phyloP scores from a whole-genome alignment of 257 asterid species.

The Fraxinus quadrangulata region DNA sequence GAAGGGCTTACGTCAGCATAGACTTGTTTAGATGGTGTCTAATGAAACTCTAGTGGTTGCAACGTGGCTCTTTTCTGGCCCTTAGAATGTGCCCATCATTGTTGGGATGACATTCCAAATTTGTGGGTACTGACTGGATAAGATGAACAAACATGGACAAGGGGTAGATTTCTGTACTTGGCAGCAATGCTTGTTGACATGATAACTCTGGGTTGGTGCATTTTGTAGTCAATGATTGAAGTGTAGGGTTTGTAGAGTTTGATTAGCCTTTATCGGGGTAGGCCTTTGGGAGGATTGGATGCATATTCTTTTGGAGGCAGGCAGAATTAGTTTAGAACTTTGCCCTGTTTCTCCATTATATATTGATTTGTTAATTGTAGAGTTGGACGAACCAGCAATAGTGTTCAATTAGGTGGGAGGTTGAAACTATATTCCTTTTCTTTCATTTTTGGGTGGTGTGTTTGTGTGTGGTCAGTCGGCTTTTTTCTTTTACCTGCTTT shows the following conservation, averaged over 20 bases:
- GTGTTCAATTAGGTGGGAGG: slow-evolving; percentile 35
- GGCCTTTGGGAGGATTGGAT: slow-evolving; percentile 47
- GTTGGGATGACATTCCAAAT: slow-evolving; percentile 14
- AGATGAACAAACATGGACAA: slow-evolving; percentile 21
- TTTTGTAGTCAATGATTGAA: slow-evolving; percentile 26
- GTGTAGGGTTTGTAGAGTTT: slow-evolving; percentile 36
- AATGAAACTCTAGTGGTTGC: slow-evolving; percentile 18
- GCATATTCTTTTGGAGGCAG: slow-evolving; percentile 76
- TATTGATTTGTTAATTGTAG: slow-evolving; percentile 58
- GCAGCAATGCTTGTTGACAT: background rate
- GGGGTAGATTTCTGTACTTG: slow-evolving; percentile 11
- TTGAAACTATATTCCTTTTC: slow-evolving; percentile 31
- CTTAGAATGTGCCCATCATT: background rate
- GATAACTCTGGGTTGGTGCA: slow-evolving; percentile 13
- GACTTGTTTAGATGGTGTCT: slow-evolving; percentile 54
- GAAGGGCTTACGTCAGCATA: slow-evolving; percentile 84
- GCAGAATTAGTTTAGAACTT: slow-evolving; percentile 35
- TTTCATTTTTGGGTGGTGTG: slow-evolving; percentile 39
- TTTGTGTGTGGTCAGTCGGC: slow-evolving; percentile 47
- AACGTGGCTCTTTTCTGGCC: slow-evolving; percentile 13
- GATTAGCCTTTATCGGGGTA: slow-evolving; percentile 34
- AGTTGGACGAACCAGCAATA: slow-evolving; percentile 47
- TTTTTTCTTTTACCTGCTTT: slow-evolving; percentile 27
- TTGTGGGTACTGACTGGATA: slow-evolving; percentile 9
- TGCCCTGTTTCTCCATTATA: slow-evolving; percentile 52